Percentiles rank a stretch among this genome's conserved stretches.
Conservation (phyloP, 192 early-diverging fungal species). For the Dispira simplex region DNA sequence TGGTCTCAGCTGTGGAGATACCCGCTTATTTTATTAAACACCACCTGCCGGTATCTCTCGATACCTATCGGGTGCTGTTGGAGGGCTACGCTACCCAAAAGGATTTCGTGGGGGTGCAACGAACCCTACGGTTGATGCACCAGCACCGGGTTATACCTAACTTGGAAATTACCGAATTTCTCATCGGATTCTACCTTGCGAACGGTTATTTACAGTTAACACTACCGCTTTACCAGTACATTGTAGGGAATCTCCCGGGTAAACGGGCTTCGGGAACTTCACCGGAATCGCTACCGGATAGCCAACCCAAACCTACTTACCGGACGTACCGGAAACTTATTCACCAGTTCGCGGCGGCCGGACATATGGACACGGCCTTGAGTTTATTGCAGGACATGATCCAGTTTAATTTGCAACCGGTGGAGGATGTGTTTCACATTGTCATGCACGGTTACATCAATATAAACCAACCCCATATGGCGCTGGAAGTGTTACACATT, state of each 20-base stretch:
- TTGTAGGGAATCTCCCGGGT: not conserved
- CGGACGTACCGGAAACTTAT: slow-evolving; percentile 3
- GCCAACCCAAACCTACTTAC: not conserved
- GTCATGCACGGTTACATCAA: slow-evolving; percentile 5
- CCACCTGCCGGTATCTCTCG: not conserved
- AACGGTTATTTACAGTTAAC: not conserved
- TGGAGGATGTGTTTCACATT: slow-evolving; percentile 3
- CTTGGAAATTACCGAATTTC: not conserved
- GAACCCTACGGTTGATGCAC: not conserved
- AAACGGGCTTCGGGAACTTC: not conserved
- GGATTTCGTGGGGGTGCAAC: not conserved
- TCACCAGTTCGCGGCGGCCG: slow-evolving; percentile 7
- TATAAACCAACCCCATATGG: not conserved
- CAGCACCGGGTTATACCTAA: not conserved
- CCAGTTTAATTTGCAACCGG: slow-evolving; percentile 4
- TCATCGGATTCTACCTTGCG: not conserved
- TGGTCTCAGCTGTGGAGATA: not conserved
- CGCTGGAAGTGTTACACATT: not conserved
- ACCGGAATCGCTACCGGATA: not conserved
- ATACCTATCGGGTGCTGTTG: not conserved
- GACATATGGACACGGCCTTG: not conserved
- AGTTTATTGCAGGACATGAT: slow-evolving; percentile 5
- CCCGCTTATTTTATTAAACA: not conserved
- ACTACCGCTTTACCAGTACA: not conserved
- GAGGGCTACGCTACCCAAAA: not conserved